Percentiles rank a stretch among this genome's conserved stretches.
Conservation (phyloP, 352 stramenopile genomes). For the Phytophthora gonapodyides region DNA sequence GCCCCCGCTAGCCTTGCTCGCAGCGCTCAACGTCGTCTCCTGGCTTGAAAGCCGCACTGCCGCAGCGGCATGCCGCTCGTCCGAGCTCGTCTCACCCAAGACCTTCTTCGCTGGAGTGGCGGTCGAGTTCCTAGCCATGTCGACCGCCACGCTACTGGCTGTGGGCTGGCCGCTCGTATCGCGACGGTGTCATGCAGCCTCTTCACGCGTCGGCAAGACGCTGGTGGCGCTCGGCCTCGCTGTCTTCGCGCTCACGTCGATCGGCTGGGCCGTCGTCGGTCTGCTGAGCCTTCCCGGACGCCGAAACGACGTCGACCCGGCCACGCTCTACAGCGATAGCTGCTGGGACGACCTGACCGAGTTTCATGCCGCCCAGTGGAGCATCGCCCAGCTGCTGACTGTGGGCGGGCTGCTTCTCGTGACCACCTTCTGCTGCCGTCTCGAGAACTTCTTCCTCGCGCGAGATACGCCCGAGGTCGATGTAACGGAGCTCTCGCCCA, state of each 20-base stretch:
- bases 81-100: slow-evolving; percentile 10
- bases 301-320: background rate
- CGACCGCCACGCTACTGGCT: slow-evolving; percentile 15
- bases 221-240: slow-evolving; percentile 24
- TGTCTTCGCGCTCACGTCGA: slow-evolving; percentile 21
- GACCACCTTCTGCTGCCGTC: slow-evolving; percentile 56
- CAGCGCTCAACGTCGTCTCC: slow-evolving; percentile 24
- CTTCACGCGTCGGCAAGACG: slow-evolving; percentile 5
- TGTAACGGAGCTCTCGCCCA: slow-evolving; percentile 41
- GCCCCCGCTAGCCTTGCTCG: slow-evolving; percentile 32
- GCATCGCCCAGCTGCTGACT: slow-evolving; percentile 39
- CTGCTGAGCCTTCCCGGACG: slow-evolving; percentile 16
- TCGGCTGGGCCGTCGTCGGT: slow-evolving; percentile 34
- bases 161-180: slow-evolving; percentile 15
- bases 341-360: slow-evolving; percentile 17
- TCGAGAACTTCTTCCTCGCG: slow-evolving; percentile 57
- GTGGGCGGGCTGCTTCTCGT: slow-evolving; percentile 42
- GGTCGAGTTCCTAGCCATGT: slow-evolving; percentile 31
- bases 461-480: slow-evolving; percentile 40
- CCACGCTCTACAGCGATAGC: background rate
- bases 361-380: slow-evolving; percentile 21
- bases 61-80: slow-evolving; percentile 1
- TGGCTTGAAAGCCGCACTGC: slow-evolving; percentile 32
- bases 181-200: background rate
- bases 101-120: slow-evolving; percentile 38